Conservation (phyloP, 2,329 filamentous ascomycete genomes). For the Diaporthe aspalathi region DNA sequence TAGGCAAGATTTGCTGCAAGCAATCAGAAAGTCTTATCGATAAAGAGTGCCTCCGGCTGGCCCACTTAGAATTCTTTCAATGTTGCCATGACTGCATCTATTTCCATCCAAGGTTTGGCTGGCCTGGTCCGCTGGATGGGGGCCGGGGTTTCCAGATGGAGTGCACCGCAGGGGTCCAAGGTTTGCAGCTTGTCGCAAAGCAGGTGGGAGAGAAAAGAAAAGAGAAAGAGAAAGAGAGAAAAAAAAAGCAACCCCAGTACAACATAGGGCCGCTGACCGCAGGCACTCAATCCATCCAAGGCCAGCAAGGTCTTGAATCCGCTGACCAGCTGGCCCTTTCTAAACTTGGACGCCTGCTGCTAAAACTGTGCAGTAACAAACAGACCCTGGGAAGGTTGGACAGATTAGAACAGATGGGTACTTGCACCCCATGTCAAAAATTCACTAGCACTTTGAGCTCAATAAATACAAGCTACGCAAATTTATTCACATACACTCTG, state of each 20-base stretch:
- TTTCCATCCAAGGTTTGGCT: constrained; percentile 5
- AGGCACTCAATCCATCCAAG: neutral
- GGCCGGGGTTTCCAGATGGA: neutral
- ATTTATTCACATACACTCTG: neutral
- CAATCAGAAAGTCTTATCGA: constrained; percentile 15
- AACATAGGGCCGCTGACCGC: neutral
- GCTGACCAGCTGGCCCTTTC: constrained; percentile 11
- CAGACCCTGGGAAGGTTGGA: constrained; percentile 13
- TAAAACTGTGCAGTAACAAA: neutral
- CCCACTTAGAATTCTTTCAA: constrained; percentile 21
- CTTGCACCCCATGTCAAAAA: constrained; percentile 11
- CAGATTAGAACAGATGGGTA: no score
- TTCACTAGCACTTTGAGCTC: neutral
- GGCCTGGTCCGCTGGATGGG: neutral
- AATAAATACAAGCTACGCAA: neutral
- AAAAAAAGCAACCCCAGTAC: neutral
- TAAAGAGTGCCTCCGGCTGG: neutral
- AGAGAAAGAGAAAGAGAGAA: neutral
- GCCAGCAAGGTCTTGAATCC: constrained; percentile 6
- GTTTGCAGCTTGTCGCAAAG: neutral
- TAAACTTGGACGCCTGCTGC: constrained; percentile 23
- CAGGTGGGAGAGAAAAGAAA: neutral
- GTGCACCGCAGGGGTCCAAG: constrained; percentile 1
- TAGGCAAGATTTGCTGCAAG: neutral
- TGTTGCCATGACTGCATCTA: no score